Conservation (phyloP, 768 basidiomycete genomes). For the Clathrus columnatus region DNA sequence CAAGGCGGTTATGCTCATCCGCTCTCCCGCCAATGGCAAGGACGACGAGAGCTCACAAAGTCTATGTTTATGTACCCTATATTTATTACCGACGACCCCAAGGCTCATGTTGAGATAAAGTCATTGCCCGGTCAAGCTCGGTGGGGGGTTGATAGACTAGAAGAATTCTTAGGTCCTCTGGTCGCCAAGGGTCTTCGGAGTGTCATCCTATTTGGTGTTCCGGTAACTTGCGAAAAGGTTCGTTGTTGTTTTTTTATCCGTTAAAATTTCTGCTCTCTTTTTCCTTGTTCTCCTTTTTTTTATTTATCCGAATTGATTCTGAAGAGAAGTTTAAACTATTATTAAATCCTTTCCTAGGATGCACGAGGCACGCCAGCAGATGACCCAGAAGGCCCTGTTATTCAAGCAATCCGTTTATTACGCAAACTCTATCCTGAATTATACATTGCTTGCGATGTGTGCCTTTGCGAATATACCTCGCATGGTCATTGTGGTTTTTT, state of each 20-base stretch:
- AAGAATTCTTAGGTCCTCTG: constrained; percentile 77
- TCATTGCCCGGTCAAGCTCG: constrained; percentile 79
- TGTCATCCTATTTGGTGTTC: constrained; percentile 93
- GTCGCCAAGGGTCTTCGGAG: constrained; percentile 84
- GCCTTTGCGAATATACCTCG: constrained; percentile 98
- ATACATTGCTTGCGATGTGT: constrained; percentile 91
- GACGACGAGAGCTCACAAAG: constrained; percentile 68
- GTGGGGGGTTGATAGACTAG: constrained; percentile 94
- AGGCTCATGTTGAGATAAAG: constrained; percentile 69
- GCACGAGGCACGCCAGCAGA: constrained; percentile 79
- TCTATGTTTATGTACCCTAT: constrained; percentile 99
- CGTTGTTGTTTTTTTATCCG: constrained; percentile 3
- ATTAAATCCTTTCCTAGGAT: constrained; percentile 71
- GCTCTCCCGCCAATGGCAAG: constrained; percentile 81
- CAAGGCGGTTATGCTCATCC: constrained; percentile 95
- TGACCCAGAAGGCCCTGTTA: constrained; percentile 84
- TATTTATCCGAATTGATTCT: background rate
- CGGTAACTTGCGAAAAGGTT: constrained; percentile 72
- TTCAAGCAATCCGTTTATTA: constrained; percentile 79
- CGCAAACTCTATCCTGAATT: constrained; percentile 70
- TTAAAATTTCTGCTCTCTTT: background rate
- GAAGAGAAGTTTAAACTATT: background rate
- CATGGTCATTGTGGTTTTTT: constrained; percentile 94
- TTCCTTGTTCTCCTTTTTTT: background rate
- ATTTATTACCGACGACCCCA: constrained; percentile 91